Base-by-base conservation (phyloP, 2,329 filamentous ascomycete species). In the Cercospora sp. region DNA sequence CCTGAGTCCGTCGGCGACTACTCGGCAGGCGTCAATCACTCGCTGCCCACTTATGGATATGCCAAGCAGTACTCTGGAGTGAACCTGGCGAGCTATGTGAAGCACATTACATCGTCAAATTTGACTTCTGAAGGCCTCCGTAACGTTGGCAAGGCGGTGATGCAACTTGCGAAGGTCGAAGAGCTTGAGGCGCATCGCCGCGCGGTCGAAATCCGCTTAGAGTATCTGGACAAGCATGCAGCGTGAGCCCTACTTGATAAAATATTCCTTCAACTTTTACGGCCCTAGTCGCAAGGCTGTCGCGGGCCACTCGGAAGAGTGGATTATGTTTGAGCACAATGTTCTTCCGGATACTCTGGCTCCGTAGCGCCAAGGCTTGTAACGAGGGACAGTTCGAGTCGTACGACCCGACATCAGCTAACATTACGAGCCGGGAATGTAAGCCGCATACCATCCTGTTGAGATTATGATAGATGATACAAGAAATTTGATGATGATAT, bases 61-160 rank as follows among this genome's bases (percentile, higher is more conserved):
- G 95, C 95, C 60, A 97, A 96, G 82, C 95, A 99, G 80, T 99
- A 99, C 83, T 97, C 93, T 5, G 95, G 95, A 63, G 95, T 99
- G 77, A 99, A 97, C 80, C 87, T 99, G 5, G 93, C 88, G 33
- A 98, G 94, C 2, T 99, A 97, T 81, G 87, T 97, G 79, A 99
- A 99, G 84, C 93, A 98, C 84, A 97, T 99, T 77, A 99, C 95
- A 42, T 95, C 92, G 82, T 93, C 93, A 0, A 92, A 96, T 79
- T 85, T 99, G 69, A 96, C 93, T 1, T 87, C 89, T 18, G 87
- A 97, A 75, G 95, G 95, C 23, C 83, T 99, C 70, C 86, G 87
- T 74, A 95, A 96, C 75, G 91, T 99, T 2, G 93, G 94, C 36
- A 83, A 85, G 63, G 93, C 95, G 4, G 95, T 99, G 63, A 97